These are phyloP conservation scores for Lizanozyma gosingica DNA, from an alignment of 1,139 yeast species.

Conservation along the genomic window DNA sequence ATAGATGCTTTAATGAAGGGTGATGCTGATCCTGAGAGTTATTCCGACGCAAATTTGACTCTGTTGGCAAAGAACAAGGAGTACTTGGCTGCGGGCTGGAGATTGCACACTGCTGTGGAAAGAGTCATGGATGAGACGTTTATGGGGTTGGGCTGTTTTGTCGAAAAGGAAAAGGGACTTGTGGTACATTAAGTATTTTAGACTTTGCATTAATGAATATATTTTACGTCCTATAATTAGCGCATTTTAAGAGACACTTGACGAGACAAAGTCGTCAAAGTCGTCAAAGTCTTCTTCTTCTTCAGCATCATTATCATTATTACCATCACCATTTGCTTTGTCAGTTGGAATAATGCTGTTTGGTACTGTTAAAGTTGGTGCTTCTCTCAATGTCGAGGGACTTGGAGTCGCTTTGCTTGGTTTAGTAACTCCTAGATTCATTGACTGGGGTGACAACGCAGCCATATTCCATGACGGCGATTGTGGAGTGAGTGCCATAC, in stretches of 20 bases:
- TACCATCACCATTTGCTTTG: neutral
- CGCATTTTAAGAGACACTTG: neutral
- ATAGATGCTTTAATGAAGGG: slow-evolving; percentile 32
- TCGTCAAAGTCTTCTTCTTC: slow-evolving; percentile 41
- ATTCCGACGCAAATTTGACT: slow-evolving; percentile 38
- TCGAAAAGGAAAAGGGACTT: slow-evolving; percentile 51
- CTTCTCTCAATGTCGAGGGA: neutral
- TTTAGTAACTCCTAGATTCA: neutral
- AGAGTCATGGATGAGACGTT: slow-evolving; percentile 84
- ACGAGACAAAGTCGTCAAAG: slow-evolving; percentile 19
- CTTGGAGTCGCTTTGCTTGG: neutral
- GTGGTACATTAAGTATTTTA: neutral
- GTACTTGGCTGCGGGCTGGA: slow-evolving; percentile 81
- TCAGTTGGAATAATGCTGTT: too few species aligned
- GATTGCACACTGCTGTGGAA: slow-evolving; percentile 57
- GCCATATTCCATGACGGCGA: neutral
- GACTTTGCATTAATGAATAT: neutral
- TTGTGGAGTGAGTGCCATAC: neutral
- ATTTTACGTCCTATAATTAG: neutral
- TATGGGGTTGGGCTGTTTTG: slow-evolving; percentile 75
- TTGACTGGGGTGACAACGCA: neutral
- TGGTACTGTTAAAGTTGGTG: neutral
- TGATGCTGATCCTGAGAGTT: slow-evolving; percentile 53
- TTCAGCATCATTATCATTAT: slow-evolving; percentile 41
- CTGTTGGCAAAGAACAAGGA: slow-evolving; percentile 56